These are phyloP conservation scores for Colletotrichum abscissum DNA, from an alignment of 2,329 filamentous ascomycete species.

Conservation along the genomic window DNA sequence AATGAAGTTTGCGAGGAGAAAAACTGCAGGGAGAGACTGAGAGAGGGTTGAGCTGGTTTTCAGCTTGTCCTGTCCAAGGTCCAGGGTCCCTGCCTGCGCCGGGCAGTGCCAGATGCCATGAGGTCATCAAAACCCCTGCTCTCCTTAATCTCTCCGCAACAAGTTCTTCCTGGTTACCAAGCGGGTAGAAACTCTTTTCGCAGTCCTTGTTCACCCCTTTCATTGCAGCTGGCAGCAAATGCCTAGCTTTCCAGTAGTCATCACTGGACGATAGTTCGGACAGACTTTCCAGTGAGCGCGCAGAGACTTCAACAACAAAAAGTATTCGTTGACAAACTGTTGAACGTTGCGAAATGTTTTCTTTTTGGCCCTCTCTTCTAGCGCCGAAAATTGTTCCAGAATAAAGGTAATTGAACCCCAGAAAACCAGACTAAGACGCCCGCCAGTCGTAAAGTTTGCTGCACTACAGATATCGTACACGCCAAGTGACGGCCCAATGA, in stretches of 20 bases:
- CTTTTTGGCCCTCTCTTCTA: not conserved
- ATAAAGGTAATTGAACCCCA: not conserved
- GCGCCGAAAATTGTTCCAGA: constrained; percentile 23
- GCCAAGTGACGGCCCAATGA: not conserved
- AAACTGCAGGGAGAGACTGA: not conserved
- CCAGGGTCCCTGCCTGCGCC: constrained; percentile 27
- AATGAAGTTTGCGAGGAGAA: constrained; percentile 1
- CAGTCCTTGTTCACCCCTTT: not conserved
- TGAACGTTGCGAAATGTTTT: not conserved
- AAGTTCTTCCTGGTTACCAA: constrained; percentile 21
- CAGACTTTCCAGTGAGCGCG: not conserved
- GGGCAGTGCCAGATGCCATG: constrained; percentile 22
- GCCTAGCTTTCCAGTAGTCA: not conserved
- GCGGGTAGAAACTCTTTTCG: constrained; percentile 10
- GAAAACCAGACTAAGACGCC: not conserved
- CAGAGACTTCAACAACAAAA: not conserved
- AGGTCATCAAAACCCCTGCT: constrained; percentile 30
- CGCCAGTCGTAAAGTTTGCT: constrained; percentile 1
- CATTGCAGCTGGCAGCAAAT: not conserved
- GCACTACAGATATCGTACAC: not conserved
- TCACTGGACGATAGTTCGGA: not conserved
- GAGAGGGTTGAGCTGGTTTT: constrained; percentile 1
- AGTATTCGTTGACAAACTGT: not conserved
- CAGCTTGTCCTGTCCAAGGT: not conserved
- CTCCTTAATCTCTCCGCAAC: constrained; percentile 33